Evolutionary conservation across 1,139 yeast genomes (phyloP).

Genomic region (Candida sp.): DNA sequence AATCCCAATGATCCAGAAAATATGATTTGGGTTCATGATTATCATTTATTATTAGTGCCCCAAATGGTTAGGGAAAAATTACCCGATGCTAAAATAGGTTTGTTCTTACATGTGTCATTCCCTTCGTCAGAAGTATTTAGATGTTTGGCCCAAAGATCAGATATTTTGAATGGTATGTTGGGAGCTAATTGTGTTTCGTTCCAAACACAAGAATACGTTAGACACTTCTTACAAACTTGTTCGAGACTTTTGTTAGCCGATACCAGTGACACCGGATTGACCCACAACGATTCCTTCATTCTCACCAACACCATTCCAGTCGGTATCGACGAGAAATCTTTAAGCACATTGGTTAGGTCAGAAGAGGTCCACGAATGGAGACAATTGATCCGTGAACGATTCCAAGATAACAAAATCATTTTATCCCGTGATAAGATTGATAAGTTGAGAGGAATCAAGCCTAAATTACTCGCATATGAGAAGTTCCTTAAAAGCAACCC

Average conservation of each 20-base stretch:
- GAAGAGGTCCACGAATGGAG: constrained; percentile 71
- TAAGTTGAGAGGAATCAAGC: constrained; percentile 82
- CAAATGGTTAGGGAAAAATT: constrained; percentile 71
- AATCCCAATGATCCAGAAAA: constrained; percentile 41
- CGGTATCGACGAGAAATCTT: constrained; percentile 75
- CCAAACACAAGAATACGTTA: constrained; percentile 89
- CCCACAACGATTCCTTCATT: constrained; percentile 64
- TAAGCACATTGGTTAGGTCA: constrained; percentile 44
- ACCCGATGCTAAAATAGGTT: constrained; percentile 87
- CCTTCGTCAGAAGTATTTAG: constrained; percentile 96
- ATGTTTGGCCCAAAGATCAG: constrained; percentile 84
- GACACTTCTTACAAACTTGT: constrained; percentile 92
- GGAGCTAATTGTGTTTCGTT: constrained; percentile 89
- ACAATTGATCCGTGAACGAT: constrained; percentile 66
- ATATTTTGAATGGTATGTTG: constrained; percentile 74
- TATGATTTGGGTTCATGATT: constrained; percentile 89
- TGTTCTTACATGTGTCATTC: constrained; percentile 90
- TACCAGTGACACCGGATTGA: constrained; percentile 67
- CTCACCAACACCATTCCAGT: constrained; percentile 73
- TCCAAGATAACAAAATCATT: constrained; percentile 69
- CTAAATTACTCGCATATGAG: constrained; percentile 85
- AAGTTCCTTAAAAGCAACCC: constrained; percentile 71
- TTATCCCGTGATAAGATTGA: constrained; percentile 91
- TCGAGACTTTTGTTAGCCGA: constrained; percentile 82
- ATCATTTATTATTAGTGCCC: constrained; percentile 86